phyloP scores from a whole-genome alignment of 1,284 basidiomycete genomes.

The Peniophora sp. region DNA sequence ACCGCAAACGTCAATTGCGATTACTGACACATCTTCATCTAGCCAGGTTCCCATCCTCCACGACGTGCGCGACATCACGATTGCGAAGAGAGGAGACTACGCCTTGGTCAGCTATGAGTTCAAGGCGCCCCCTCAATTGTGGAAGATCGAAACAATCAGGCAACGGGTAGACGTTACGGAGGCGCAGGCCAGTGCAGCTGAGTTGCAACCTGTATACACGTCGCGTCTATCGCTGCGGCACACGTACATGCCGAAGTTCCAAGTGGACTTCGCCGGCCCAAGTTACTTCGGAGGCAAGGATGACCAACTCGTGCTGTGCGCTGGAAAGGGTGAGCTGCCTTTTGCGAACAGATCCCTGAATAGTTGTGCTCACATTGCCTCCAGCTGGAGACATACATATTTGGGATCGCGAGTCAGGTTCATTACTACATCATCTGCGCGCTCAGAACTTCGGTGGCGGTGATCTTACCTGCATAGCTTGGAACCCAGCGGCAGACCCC shows the following conservation, averaged over 20 bases:
- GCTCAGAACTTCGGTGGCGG: constrained; percentile 50
- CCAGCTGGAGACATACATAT: constrained; percentile 73
- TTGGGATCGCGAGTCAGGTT: constrained; percentile 74
- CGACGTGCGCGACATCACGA: constrained; percentile 66
- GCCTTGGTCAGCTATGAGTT: constrained; percentile 69
- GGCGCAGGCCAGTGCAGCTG: constrained; percentile 4
- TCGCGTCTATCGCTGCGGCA: constrained; percentile 50
- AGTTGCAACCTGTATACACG: constrained; percentile 19
- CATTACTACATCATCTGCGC: constrained; percentile 56
- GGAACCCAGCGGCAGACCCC: constrained; percentile 61
- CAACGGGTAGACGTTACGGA: constrained; percentile 29
- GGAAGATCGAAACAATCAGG: constrained; percentile 64
- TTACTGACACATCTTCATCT: background rate
- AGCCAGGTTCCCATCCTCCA: constrained; percentile 76
- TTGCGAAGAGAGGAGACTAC: constrained; percentile 51
- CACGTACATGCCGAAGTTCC: constrained; percentile 61
- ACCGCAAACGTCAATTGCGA: constrained; percentile 1
- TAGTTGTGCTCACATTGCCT: constrained; percentile 5
- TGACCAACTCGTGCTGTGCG: constrained; percentile 69
- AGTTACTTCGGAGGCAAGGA: constrained; percentile 75
- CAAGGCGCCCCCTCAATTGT: constrained; percentile 73
- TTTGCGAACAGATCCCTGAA: background rate
- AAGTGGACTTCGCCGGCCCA: constrained; percentile 69
- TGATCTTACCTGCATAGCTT: constrained; percentile 69
- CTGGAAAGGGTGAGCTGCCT: constrained; percentile 54